Evolutionary conservation across 306 rosid species (phyloP), one percentile per base, ranked within the genome.

Genomic region (Cicer cuneatum): DNA sequence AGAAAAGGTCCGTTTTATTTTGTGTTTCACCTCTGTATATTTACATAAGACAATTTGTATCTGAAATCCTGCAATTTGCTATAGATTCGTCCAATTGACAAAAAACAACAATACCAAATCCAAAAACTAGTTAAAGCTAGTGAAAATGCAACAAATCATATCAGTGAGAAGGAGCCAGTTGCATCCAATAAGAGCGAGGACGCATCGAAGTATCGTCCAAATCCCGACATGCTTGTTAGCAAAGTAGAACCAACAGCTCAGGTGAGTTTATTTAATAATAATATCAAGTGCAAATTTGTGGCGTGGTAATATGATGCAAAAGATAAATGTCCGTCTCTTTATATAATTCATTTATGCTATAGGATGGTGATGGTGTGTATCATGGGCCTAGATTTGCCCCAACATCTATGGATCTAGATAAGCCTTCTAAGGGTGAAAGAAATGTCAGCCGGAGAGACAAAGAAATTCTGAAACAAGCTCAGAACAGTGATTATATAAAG

Each of bases 1-100:
- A 69, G 95, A 94, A 84, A 94, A 94, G 96, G 97, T 94, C 0
- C 48, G 70, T 72, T 65, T 78, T 14, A 66, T 79, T 59, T 40
- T 56, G 33, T 24, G n/a, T 37, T 40, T 63, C 63, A 51, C 18
- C 3, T 65, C 12, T 45, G 29, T 54, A 16, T 58, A 19, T 67
- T 66, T 53, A n/a, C 51, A 40, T 11, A 5, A 65, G 14, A 46
- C 8, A 3, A 16, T 59, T 37, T 37, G 52, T 60, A 37, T 37
- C 29, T 82, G 70, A 76, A 21, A 53, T 62, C 39, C 39, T 52
- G 73, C 62, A 71, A 10, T 74, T 71, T 14, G 24, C 8, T 51
- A 75, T 88, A 94, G 96, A 90, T 94, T 71, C 86, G 95, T 46
- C 90, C 96, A 64, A 92, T 92, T 60, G 98, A 92, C 85, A 89